Evolutionary conservation across 2,329 filamentous ascomycete species (phyloP).

Genomic region (Ophiocordyceps camponoti-saundersi): DNA sequence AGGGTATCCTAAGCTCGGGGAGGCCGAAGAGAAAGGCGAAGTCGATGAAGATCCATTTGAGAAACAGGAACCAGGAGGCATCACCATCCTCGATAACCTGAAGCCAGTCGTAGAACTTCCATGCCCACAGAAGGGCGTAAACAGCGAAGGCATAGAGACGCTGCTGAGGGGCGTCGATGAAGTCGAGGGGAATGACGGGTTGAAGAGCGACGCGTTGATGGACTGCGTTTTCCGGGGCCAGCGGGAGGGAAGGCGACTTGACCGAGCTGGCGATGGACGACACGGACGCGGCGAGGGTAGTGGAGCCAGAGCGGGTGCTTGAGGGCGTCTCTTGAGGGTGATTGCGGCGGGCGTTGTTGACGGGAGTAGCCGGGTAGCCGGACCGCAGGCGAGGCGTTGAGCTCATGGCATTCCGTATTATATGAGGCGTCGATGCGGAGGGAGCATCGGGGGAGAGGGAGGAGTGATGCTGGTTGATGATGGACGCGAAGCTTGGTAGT

Average conservation of each 20-base stretch:
- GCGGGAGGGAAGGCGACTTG: constrained; percentile 21
- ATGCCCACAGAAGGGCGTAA: constrained; percentile 60
- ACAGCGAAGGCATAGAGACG: constrained; percentile 72
- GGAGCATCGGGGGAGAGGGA: neutral
- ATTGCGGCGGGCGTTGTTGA: constrained; percentile 23
- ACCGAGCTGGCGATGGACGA: constrained; percentile 12
- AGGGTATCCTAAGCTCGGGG: constrained; percentile 80
- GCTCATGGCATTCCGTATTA: constrained; percentile 55
- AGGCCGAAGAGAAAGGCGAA: constrained; percentile 74
- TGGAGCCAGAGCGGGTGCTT: constrained; percentile 11
- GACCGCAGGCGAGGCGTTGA: constrained; percentile 67
- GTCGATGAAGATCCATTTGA: constrained; percentile 89
- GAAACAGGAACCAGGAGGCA: constrained; percentile 74
- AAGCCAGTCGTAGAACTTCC: constrained; percentile 77
- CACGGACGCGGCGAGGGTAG: constrained; percentile 8
- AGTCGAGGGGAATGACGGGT: constrained; percentile 63
- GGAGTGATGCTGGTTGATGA: neutral
- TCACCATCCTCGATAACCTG: constrained; percentile 64
- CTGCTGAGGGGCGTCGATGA: constrained; percentile 83
- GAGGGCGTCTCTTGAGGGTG: constrained; percentile 14
- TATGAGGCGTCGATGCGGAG: constrained; percentile 1
- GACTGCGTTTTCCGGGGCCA: constrained; percentile 25
- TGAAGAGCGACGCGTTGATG: constrained; percentile 12
- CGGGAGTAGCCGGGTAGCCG: constrained; percentile 64
- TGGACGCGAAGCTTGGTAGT: neutral